Percentiles rank a stretch among this genome's conserved stretches.
Conservation (phyloP, 805 yeast species). For the Saturnispora hagleri region DNA sequence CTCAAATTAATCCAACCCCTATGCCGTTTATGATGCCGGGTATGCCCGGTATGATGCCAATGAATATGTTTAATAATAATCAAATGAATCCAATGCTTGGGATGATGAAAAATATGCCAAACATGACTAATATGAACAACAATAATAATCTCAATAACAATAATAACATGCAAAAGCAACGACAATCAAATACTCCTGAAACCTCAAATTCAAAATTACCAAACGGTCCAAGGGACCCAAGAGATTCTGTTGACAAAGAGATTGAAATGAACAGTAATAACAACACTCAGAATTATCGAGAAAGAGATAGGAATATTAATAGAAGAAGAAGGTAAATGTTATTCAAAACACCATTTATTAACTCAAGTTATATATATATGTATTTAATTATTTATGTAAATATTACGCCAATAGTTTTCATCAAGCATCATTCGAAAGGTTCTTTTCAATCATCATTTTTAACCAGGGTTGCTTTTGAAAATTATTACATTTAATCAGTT, state of each 20-base stretch:
- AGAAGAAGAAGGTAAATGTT: slow-evolving; percentile 9
- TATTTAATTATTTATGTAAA: not conserved
- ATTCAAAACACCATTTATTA: not conserved
- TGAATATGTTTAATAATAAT: slow-evolving; percentile 27
- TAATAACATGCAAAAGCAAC: slow-evolving; percentile 8
- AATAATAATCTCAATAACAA: slow-evolving; percentile 6
- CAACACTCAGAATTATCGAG: slow-evolving; percentile 10
- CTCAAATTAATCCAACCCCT: slow-evolving; percentile 10
- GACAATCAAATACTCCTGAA: slow-evolving; percentile 17
- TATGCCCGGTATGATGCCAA: slow-evolving; percentile 22
- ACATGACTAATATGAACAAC: slow-evolving; percentile 17
- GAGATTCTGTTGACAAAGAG: slow-evolving; percentile 21
- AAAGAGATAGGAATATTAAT: slow-evolving; percentile 10
- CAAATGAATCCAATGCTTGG: slow-evolving; percentile 14
- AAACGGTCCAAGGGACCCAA: slow-evolving; percentile 14
- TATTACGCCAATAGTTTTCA: not conserved
- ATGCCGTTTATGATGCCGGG: slow-evolving; percentile 24
- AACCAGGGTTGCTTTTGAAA: slow-evolving; percentile 31
- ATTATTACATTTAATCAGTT: slow-evolving; percentile 35
- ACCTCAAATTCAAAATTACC: slow-evolving; percentile 14
- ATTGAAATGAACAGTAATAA: slow-evolving; percentile 6
- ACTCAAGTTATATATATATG: not conserved
- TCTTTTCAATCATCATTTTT: slow-evolving; percentile 20
- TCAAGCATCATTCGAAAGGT: not conserved
- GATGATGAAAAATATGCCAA: slow-evolving; percentile 7